Conservation (phyloP, 805 yeast species). For the Teunomyces barrocoloradensis region DNA sequence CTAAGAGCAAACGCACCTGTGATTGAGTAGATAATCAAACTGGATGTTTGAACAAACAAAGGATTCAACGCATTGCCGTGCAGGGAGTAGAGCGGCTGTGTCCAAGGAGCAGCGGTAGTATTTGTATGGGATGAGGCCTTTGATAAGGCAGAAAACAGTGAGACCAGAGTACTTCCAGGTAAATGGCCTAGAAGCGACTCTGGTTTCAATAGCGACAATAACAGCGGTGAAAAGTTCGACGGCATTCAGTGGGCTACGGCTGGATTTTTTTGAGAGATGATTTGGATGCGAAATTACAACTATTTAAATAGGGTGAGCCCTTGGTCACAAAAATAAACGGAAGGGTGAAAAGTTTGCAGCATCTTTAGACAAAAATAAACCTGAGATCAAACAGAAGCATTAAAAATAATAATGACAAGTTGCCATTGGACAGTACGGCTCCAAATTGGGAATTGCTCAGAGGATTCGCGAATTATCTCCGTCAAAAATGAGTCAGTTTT, state of each 20-base stretch:
- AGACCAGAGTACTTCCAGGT: background rate
- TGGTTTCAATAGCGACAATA: background rate
- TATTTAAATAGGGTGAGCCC: background rate
- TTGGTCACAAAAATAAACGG: too few species aligned
- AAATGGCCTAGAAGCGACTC: background rate
- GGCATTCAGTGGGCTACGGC: background rate
- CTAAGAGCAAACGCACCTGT: conserved; percentile 13
- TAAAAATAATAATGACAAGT: background rate
- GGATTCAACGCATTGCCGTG: conserved; percentile 22
- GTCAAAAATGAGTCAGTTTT: background rate
- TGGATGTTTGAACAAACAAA: conserved; percentile 16
- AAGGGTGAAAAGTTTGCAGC: too few species aligned
- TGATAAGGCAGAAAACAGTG: background rate
- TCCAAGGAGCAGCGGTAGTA: conserved; percentile 6
- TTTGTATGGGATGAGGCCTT: background rate
- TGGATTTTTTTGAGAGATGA: background rate
- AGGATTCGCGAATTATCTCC: background rate
- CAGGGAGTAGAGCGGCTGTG: conserved; percentile 19
- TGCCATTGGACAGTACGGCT: background rate
- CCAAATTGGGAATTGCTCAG: background rate
- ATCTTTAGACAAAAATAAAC: too few species aligned
- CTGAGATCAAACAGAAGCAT: background rate
- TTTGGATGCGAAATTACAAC: background rate
- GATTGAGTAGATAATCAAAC: conserved; percentile 8
- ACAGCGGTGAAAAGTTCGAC: background rate